phyloP scores from a whole-genome alignment of 2,329 filamentous ascomycete species.

The Chaetomium strumarium region DNA sequence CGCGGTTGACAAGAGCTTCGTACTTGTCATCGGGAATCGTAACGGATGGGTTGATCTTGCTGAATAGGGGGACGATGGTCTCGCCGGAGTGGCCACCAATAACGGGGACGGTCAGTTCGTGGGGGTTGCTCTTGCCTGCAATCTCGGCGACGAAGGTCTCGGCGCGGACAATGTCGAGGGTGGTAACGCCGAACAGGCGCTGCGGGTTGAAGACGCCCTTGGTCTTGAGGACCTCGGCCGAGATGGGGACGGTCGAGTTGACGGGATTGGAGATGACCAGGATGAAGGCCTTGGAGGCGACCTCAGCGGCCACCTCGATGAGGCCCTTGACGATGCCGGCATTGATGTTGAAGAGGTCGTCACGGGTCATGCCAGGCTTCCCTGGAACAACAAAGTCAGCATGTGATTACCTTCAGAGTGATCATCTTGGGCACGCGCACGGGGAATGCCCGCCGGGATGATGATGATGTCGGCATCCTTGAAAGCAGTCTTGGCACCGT shows the following conservation, averaged over 20 bases:
- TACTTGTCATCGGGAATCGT: slow-evolving; percentile 85
- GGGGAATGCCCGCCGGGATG: slow-evolving; percentile 96
- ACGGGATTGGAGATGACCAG: slow-evolving; percentile 99
- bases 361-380: slow-evolving; percentile 98
- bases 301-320: slow-evolving; percentile 80
- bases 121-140: slow-evolving; percentile 72
- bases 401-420: not conserved
- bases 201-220: slow-evolving; percentile 91
- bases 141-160: slow-evolving; percentile 93
- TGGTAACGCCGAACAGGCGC: slow-evolving; percentile 97
- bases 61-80: slow-evolving; percentile 97
- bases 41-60: slow-evolving; percentile 74
- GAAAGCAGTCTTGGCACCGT: slow-evolving; percentile 80
- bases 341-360: slow-evolving; percentile 99
- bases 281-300: slow-evolving; percentile 87
- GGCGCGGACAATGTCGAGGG: slow-evolving; percentile 94
- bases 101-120: slow-evolving; percentile 81
- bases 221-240: slow-evolving; percentile 91
- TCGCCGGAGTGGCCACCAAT: slow-evolving; percentile 96
- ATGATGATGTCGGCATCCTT: slow-evolving; percentile 93
- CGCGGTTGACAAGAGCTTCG: slow-evolving; percentile 83
- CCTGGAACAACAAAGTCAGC: slow-evolving; percentile 46
- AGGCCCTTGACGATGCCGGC: slow-evolving; percentile 95
- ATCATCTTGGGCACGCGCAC: slow-evolving; percentile 48
- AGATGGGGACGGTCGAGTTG: slow-evolving; percentile 97